These are phyloP conservation scores for Kodamaea hsintzibuensis DNA, from an alignment of 805 yeast genomes.

Conservation along the genomic window DNA sequence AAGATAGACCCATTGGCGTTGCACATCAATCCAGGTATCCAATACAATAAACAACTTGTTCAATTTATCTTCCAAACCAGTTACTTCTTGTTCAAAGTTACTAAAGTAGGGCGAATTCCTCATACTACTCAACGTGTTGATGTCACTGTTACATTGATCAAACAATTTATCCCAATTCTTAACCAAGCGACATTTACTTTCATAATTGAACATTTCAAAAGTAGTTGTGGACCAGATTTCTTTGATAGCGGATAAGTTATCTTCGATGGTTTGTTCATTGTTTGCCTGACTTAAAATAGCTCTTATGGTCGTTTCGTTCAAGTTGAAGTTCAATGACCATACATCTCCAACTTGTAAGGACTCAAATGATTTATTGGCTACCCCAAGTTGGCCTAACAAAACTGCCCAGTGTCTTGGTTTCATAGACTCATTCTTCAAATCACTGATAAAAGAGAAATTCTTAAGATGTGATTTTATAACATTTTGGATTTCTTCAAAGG, in stretches of 20 bases:
- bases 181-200: constrained; percentile 54
- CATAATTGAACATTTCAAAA: constrained; percentile 56
- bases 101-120: constrained; percentile 61
- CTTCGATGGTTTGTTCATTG: constrained; percentile 68
- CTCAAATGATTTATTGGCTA: constrained; percentile 10
- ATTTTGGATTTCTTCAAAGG: constrained; percentile 59
- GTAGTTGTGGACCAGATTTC: constrained; percentile 54
- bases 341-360: constrained; percentile 57
- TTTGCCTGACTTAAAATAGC: constrained; percentile 61
- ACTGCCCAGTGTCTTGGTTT: constrained; percentile 67
- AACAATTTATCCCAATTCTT: constrained; percentile 68
- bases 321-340: constrained; percentile 52
- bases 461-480: constrained; percentile 42
- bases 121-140: constrained; percentile 68
- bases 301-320: constrained; percentile 48
- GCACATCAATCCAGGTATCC: constrained; percentile 79
- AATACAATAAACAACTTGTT: constrained; percentile 50
- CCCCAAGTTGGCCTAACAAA: constrained; percentile 29
- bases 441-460: constrained; percentile 39
- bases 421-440: constrained; percentile 57
- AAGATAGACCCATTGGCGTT: constrained; percentile 84
- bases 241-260: constrained; percentile 50
- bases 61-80: constrained; percentile 57
- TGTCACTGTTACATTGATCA: constrained; percentile 57
- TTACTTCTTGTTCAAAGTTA: constrained; percentile 59